These are phyloP conservation scores for Blastobotrys americana DNA, from an alignment of 805 yeast genomes.

Conservation along the genomic window DNA sequence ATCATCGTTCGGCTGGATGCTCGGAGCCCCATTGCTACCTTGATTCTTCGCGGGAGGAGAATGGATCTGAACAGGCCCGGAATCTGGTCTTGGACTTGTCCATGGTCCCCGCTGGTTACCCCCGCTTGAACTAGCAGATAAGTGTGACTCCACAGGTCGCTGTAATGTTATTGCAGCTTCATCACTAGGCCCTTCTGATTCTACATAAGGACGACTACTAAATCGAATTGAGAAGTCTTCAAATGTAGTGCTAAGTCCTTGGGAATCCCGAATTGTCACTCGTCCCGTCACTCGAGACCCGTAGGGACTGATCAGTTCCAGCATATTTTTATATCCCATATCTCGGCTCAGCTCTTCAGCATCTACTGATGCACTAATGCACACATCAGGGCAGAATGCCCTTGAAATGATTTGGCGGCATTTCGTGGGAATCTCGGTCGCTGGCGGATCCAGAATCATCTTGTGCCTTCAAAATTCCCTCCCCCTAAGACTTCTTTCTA, in stretches of 20 bases:
- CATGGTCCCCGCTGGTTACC: too few species aligned
- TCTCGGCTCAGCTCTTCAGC: constrained; percentile 40
- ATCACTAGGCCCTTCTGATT: neutral
- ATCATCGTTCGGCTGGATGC: too few species aligned
- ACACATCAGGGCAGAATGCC: constrained; percentile 1
- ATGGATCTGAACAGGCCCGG: constrained; percentile 21
- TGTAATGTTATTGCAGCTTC: neutral
- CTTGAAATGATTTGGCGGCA: constrained; percentile 2
- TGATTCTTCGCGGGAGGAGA: too few species aligned
- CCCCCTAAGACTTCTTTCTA: too few species aligned
- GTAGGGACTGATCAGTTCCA: constrained; percentile 46
- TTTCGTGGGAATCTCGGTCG: neutral
- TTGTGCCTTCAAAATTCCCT: too few species aligned
- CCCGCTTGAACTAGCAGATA: too few species aligned
- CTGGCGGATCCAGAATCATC: neutral
- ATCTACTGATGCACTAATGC: constrained; percentile 17
- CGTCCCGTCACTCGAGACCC: constrained; percentile 47
- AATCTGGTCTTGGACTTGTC: neutral
- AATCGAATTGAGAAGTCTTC: constrained; percentile 55
- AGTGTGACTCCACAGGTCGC: constrained; percentile 2
- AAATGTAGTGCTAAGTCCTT: constrained; percentile 41
- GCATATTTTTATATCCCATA: constrained; percentile 38
- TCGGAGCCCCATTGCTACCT: too few species aligned
- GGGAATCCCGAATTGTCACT: constrained; percentile 46
- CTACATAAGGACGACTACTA: constrained; percentile 27